Conservation (phyloP, 1,139 yeast genomes). For the Suhomyces choctaworum region DNA sequence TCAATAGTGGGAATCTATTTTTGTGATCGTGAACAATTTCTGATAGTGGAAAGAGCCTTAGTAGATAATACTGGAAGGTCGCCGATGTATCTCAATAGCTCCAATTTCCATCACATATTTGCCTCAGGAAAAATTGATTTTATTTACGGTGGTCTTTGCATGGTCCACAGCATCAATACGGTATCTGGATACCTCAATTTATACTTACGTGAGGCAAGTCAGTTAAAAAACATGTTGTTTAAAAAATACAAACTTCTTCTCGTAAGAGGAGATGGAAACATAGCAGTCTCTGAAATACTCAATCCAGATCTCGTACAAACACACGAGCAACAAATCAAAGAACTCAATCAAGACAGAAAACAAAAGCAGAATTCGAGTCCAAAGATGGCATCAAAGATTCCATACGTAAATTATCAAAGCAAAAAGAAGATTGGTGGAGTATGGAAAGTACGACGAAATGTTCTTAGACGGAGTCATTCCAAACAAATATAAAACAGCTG, state of each 20-base stretch:
- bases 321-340: conserved; percentile 11
- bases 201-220: conserved; percentile 50
- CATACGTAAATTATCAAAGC: conserved; percentile 53
- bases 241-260: conserved; percentile 44
- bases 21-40: too few relatives aligned
- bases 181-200: conserved; percentile 46
- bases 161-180: conserved; percentile 64
- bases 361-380: background rate
- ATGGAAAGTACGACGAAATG: conserved; percentile 63
- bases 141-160: conserved; percentile 42
- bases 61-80: too few relatives aligned
- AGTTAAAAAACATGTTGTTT: conserved; percentile 15
- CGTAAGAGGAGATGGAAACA: conserved; percentile 65
- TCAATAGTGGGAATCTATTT: conserved; percentile 53
- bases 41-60: too few relatives aligned
- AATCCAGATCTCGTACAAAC: conserved; percentile 24
- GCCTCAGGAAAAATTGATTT: too few relatives aligned
- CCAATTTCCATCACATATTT: too few relatives aligned
- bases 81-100: too few relatives aligned
- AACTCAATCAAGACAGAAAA: conserved; percentile 11
- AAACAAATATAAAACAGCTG: background rate
- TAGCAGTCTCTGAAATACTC: conserved; percentile 37
- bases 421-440: conserved; percentile 56
- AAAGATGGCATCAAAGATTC: conserved; percentile 29
- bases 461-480: conserved; percentile 45